Percentiles rank a stretch among this genome's conserved stretches.
Evolutionary conservation across 208 protist species (phyloP).

Genomic region (Tritrichomonas musculus): DNA sequence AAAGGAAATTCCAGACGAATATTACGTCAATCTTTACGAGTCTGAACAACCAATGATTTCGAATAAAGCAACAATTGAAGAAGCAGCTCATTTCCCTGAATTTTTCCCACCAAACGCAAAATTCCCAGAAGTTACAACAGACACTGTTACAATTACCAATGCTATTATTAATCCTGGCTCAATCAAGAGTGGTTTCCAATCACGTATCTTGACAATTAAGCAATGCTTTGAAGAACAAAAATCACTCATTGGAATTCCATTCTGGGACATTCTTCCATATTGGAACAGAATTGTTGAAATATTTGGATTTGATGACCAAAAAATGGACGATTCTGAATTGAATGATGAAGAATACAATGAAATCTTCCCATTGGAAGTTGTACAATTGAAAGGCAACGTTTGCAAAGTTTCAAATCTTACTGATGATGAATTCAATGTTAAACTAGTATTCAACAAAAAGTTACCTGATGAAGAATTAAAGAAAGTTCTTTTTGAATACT

Average conservation of each 20-base stretch:
- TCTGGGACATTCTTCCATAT: neutral
- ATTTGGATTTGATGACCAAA: no score
- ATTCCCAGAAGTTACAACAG: neutral
- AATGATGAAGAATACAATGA: no score
- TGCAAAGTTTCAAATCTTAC: no score
- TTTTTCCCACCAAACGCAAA: neutral
- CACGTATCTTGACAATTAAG: neutral
- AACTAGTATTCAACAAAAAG: no score
- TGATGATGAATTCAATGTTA: no score
- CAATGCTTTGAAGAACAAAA: neutral
- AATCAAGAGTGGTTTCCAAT: neutral
- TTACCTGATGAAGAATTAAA: no score
- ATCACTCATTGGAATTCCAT: neutral
- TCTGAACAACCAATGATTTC: neutral
- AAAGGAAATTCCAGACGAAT: no score
- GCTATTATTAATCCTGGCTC: neutral
- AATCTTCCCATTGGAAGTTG: no score
- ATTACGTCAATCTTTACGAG: neutral
- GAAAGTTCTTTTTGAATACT: no score
- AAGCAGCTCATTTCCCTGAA: neutral
- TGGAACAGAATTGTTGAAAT: constrained; percentile 21
- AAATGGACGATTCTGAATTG: no score
- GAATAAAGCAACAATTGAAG: no score
- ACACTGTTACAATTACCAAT: neutral
- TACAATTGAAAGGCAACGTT: no score